These are phyloP conservation scores for Cymbopogon flexuosus DNA, from an alignment of 202 grass and related monocot species.

Conservation along the genomic window DNA sequence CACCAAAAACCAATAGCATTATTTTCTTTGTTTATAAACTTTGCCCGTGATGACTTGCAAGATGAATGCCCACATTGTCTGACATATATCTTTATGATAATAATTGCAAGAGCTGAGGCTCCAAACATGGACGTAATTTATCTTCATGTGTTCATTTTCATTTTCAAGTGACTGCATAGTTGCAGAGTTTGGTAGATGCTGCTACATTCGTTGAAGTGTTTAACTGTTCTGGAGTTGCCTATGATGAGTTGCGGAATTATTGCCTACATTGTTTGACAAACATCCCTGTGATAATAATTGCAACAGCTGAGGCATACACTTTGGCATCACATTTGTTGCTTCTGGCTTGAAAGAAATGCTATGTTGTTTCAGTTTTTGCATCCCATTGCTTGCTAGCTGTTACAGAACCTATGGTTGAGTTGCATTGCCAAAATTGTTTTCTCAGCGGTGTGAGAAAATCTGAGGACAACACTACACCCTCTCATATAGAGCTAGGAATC, in stretches of 20 bases:
- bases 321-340: neutral
- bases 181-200: neutral
- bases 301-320: slow-evolving; percentile 4
- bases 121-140: neutral
- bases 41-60: slow-evolving; percentile 20
- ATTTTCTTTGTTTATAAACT: neutral
- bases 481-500: neutral
- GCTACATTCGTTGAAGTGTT: neutral
- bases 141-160: neutral
- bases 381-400: too few relatives aligned
- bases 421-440: slow-evolving; percentile 53
- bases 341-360: neutral
- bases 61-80: slow-evolving; percentile 34
- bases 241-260: slow-evolving; percentile 42
- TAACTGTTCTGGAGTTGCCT: neutral
- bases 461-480: slow-evolving; percentile 19
- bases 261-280: slow-evolving; percentile 35
- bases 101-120: slow-evolving; percentile 11
- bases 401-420: neutral
- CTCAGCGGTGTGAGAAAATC: slow-evolving; percentile 33
- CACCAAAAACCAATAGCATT: neutral
- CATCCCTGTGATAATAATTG: slow-evolving; percentile 21
- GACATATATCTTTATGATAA: slow-evolving; percentile 26
- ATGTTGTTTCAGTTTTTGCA: too few relatives aligned
- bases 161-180: neutral